Evolutionary conservation across 2,329 filamentous ascomycete genomes (phyloP), one percentile per base, ranked within the genome.

Genomic region (Plectosphaerella cucumerina): DNA sequence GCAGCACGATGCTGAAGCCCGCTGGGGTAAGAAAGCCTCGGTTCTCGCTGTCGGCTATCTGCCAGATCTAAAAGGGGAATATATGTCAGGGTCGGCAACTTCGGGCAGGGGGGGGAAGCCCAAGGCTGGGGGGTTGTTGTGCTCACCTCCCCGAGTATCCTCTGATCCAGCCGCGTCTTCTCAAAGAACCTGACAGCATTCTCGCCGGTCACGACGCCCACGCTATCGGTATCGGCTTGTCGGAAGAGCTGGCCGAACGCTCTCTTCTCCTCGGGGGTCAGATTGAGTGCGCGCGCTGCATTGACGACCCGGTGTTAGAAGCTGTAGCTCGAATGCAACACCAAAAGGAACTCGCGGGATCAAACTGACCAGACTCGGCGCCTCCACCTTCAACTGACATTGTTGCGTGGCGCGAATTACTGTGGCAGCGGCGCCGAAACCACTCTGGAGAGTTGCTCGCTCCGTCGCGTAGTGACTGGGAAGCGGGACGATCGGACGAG

Each of bases 161-260:
- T 85, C 49, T 92, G 90, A 55, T 93, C 85, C 46, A 99, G 78
- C 60, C 89, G 86, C 44, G 94, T 97, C 77, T 94, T 94, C 71
- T 97, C 92, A 66, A 99, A 99, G 77, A 99, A 97, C 68, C 91
- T 90, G 68, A 99, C 92, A 53, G 94, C 94, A 55, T 95, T 82
- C 71, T 99, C 94, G 70, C 94, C 94, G 17, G 94, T 97, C 33
- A 99, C 90, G 57, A 97, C 91, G 50, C 92, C 91, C 52, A 96
- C 86, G 66, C 84, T 88, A 61, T 97, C 94, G 53, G 87, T 88
- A 71, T 99, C 94, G 59, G 94, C 94, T 62, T 91, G 87, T 68
- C 89, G 85, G 73, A 99, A 97, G 56, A 99, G 85, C 70, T 94
- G 90, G 60, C 88, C 90, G 70, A 95, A 99, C 53, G 89, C 84